phyloP scores from a whole-genome alignment of 2,329 filamentous ascomycete genomes.

The Stagonosporopsis rhizophila region DNA sequence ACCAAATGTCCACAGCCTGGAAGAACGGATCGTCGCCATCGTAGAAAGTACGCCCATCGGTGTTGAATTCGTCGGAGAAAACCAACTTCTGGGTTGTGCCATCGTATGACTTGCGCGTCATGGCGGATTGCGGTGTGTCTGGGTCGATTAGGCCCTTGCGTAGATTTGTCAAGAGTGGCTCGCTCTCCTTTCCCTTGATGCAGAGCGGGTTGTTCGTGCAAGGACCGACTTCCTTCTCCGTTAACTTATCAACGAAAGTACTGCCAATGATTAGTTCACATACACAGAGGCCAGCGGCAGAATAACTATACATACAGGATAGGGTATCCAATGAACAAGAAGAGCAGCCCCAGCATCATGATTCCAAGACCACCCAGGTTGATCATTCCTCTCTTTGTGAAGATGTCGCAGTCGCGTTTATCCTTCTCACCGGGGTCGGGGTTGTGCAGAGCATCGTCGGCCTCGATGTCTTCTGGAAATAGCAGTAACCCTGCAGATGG shows the following conservation, averaged over 20 bases:
- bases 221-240: constrained; percentile 44
- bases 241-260: constrained; percentile 62
- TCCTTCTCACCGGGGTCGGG: constrained; percentile 71
- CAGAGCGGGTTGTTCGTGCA: constrained; percentile 57
- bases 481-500: constrained; percentile 71
- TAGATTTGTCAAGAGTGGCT: constrained; percentile 65
- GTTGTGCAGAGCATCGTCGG: constrained; percentile 75
- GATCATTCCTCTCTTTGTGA: constrained; percentile 67
- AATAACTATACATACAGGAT: constrained; percentile 64
- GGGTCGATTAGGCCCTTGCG: constrained; percentile 70
- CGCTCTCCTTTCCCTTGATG: constrained; percentile 56
- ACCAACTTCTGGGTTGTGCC: constrained; percentile 70
- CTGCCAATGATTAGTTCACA: constrained; percentile 49
- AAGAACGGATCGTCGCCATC: constrained; percentile 74
- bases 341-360: constrained; percentile 66
- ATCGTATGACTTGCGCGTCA: constrained; percentile 63
- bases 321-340: constrained; percentile 73
- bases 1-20: constrained; percentile 73
- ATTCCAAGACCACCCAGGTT: constrained; percentile 70
- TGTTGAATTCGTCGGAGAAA: constrained; percentile 77
- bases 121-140: constrained; percentile 67
- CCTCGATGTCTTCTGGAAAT: constrained; percentile 76
- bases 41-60: constrained; percentile 72
- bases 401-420: constrained; percentile 68
- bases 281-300: neutral